Base-by-base conservation (phyloP, 1,284 basidiomycete genomes). In the Fomitiporia mediterranea region DNA sequence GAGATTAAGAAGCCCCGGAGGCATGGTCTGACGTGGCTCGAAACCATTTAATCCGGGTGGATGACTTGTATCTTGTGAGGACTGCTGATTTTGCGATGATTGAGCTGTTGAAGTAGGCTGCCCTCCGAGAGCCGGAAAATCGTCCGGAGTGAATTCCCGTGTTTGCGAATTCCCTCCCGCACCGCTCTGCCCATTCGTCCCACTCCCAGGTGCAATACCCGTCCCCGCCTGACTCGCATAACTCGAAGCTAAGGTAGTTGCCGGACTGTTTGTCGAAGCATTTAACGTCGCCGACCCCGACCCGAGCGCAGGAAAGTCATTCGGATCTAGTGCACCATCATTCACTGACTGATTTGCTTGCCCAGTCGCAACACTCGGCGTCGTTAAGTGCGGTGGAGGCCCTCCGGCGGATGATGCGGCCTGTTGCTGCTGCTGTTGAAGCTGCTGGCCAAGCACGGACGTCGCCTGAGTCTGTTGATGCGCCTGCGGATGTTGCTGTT, bases 241-340 rank as follows among this genome's bases (percentile, higher is more conserved):
- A 64, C 86, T 89, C 57, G 82, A 78, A 59, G 77, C 64, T 27
- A 64, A 55, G 39, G 59, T 42, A 37, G 59, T 61, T 40, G 57
- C 51, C 13, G 56, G 53, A 43, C 55, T 60, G 43, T 72, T 75
- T 23, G 68, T 68, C n/a, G 61, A 68, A 28, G 72, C 68, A 19
- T 65, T 66, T 32, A 69, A 64, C 42, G 65, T 72, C 21, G 69
- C 64, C 7, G 75, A 70, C 15, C 73, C 71, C 51, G 88, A 84
- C 43, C 89, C 88, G 9, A 92, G 78, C 25, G 88, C 89, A 9
- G 89, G 89, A 65, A 92, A 92, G 70, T 92, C 89, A 66, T 86
- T 91, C 34, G 82, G 88, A 74, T 91, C 89, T 51, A 91, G 80
- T n/a, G 82, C 85, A 56, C 84, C 81, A 65, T 89, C 88, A 65